Percentiles rank a stretch among this genome's conserved stretches.
Conservation (phyloP, 352 stramenopile species). For the Thraustochytrium striatum region DNA sequence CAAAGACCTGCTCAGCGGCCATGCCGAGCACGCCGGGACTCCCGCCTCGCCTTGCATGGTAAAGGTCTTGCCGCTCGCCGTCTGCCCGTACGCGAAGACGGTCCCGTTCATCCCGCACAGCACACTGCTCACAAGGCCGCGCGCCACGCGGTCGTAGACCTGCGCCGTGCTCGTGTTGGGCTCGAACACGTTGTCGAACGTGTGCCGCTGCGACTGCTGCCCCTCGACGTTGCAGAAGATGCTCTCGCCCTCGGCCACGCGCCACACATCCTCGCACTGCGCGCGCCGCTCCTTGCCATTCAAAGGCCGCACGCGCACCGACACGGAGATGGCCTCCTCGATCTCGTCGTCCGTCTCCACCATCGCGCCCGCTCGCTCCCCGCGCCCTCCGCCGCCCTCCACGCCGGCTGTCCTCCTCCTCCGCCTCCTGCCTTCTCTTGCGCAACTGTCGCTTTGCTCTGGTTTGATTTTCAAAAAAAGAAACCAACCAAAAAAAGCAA, state of each 20-base stretch:
- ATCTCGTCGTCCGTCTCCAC: slow-evolving; percentile 6
- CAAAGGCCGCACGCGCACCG: slow-evolving; percentile 31
- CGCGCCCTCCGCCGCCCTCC: too few species aligned
- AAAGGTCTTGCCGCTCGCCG: slow-evolving; percentile 81
- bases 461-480: too few species aligned
- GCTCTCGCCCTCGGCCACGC: slow-evolving; percentile 23
- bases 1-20: slow-evolving; percentile 67
- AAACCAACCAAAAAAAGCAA: too few species aligned
- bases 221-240: slow-evolving; percentile 30
- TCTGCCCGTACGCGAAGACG: slow-evolving; percentile 85
- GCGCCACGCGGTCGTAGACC: slow-evolving; percentile 66
- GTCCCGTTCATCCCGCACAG: slow-evolving; percentile 79
- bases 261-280: slow-evolving; percentile 7
- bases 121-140: slow-evolving; percentile 64
- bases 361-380: neutral
- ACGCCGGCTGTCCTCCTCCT: neutral
- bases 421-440: neutral
- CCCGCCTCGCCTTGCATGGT: slow-evolving; percentile 74
- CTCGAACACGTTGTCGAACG: slow-evolving; percentile 53
- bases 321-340: slow-evolving; percentile 43
- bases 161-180: slow-evolving; percentile 51
- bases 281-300: slow-evolving; percentile 29
- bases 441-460: too few species aligned
- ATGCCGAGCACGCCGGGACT: slow-evolving; percentile 71
- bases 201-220: neutral